A percentile compares a stretch with the other conserved stretches of the same genome.
phyloP scores from a whole-genome alignment of 2,329 filamentous ascomycete species.

The Penicillium sp. region DNA sequence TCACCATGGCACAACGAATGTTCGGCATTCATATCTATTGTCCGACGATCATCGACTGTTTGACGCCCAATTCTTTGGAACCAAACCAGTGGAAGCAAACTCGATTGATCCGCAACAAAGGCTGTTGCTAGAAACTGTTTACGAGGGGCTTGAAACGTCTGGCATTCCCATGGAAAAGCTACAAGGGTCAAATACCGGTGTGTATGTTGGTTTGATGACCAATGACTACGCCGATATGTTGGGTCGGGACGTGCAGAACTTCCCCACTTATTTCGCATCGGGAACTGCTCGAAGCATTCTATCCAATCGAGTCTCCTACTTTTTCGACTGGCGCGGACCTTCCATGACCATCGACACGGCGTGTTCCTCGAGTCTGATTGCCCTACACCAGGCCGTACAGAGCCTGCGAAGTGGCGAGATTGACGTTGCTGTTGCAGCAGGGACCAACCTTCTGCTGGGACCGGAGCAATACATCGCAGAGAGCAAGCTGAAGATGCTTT shows the following conservation, averaged over 20 bases:
- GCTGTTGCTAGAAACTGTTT: constrained; percentile 26
- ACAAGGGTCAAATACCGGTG: constrained; percentile 25
- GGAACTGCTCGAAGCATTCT: constrained; percentile 39
- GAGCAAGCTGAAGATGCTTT: constrained; percentile 45
- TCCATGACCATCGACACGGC: constrained; percentile 48
- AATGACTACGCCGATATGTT: constrained; percentile 26
- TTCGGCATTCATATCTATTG: constrained; percentile 25
- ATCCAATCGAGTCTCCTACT: constrained; percentile 42
- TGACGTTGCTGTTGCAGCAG: constrained; percentile 23
- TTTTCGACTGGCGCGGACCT: constrained; percentile 37
- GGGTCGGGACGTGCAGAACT: constrained; percentile 21
- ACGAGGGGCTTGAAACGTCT: constrained; percentile 25
- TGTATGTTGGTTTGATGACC: constrained; percentile 29
- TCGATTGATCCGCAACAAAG: constrained; percentile 30
- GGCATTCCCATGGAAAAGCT: constrained; percentile 24
- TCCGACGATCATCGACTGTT: constrained; percentile 24
- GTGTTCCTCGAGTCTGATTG: constrained; percentile 44
- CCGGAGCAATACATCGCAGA: constrained; percentile 33
- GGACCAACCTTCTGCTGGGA: constrained; percentile 28
- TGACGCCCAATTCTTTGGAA: constrained; percentile 28
- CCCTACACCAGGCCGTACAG: constrained; percentile 36
- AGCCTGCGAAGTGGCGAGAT: constrained; percentile 30
- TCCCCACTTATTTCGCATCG: constrained; percentile 27
- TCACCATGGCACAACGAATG: constrained; percentile 28
- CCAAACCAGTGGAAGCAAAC: constrained; percentile 30